These are phyloP conservation scores for Laguncularia racemosa DNA, from an alignment of 345 rosid genomes.

Conservation along the genomic window DNA sequence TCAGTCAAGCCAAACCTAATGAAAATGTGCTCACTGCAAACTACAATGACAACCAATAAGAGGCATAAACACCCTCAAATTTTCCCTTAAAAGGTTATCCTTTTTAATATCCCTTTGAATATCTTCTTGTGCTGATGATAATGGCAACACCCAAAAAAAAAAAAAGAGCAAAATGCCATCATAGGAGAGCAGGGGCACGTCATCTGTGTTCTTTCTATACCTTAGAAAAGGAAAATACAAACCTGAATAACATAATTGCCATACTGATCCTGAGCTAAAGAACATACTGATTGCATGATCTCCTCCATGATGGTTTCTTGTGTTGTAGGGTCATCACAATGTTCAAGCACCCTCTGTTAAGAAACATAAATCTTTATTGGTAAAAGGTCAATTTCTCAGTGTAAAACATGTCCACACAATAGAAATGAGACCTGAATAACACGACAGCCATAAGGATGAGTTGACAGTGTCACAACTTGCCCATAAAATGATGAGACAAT, in stretches of 20 bases:
- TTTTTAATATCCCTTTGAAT: too few species aligned
- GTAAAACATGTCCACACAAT: not conserved
- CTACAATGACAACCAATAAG: too few species aligned
- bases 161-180: too few species aligned
- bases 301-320: slow-evolving; percentile 79
- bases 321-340: slow-evolving; percentile 55
- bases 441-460: slow-evolving; percentile 98
- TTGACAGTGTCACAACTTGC: slow-evolving; percentile 80
- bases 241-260: slow-evolving; percentile 99
- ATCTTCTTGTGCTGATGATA: too few species aligned
- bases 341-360: slow-evolving; percentile 83
- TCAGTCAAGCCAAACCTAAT: too few species aligned
- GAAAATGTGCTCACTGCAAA: too few species aligned
- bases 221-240: not conserved
- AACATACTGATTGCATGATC: slow-evolving; percentile 68
- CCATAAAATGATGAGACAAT: slow-evolving; percentile 81
- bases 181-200: too few species aligned
- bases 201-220: not conserved
- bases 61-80: too few species aligned
- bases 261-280: slow-evolving; percentile 85
- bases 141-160: too few species aligned
- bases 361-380: slow-evolving; percentile 1
- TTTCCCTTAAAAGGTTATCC: too few species aligned
- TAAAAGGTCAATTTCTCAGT: slow-evolving; percentile 2
- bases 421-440: slow-evolving; percentile 65